Conservation (phyloP, 208 protist genomes). For the Leishmania major region DNA sequence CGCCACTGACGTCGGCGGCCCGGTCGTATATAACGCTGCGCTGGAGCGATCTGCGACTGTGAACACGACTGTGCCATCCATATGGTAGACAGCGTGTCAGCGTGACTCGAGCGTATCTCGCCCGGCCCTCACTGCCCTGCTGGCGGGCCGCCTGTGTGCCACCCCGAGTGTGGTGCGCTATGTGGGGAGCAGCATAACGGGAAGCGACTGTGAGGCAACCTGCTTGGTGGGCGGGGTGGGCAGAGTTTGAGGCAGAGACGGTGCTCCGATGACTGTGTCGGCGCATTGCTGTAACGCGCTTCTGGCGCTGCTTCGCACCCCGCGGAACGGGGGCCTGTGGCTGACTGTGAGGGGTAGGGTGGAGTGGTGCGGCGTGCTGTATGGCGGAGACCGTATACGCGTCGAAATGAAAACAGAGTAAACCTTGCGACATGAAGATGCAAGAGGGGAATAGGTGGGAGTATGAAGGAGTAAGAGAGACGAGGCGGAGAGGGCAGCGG, state of each 20-base stretch:
- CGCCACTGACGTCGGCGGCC: neutral
- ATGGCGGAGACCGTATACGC: neutral
- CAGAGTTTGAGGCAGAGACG: neutral
- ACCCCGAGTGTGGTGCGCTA: neutral
- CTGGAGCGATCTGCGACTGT: neutral
- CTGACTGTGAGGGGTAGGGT: no score
- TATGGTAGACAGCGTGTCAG: neutral
- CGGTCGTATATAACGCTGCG: neutral
- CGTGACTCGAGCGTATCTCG: neutral
- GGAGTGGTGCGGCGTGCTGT: neutral
- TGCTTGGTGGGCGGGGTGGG: neutral
- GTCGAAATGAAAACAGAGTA: no score
- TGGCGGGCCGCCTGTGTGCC: neutral
- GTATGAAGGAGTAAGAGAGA: no score
- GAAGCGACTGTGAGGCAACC: neutral
- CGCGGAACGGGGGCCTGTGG: neutral
- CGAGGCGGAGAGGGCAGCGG: neutral
- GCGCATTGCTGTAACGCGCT: neutral
- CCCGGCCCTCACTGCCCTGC: neutral
- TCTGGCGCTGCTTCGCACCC: neutral
- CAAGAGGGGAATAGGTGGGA: neutral
- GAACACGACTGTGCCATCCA: neutral
- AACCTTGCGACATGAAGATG: neutral
- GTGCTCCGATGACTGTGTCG: neutral
- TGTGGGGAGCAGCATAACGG: neutral